Evolutionary conservation across 148 eudicot genomes (phyloP), one percentile per base, ranked within the genome.

Genomic region (Vaccinium myrtillus): DNA sequence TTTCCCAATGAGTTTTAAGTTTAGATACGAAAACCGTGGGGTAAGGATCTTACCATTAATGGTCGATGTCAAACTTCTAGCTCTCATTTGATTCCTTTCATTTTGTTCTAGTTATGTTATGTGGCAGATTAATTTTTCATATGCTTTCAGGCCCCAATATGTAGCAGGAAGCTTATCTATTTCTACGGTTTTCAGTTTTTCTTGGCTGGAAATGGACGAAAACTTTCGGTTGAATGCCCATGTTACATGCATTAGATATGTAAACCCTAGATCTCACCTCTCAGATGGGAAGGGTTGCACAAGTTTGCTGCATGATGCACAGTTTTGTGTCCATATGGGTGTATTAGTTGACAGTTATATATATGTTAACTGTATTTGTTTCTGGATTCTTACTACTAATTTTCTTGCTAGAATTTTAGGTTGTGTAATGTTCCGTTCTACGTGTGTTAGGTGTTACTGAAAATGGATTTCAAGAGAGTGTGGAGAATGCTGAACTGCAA

Each of bases 381-480:
- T 56, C 48, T 79, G 51, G 18, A 58, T 58, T 32, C 16, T 11
- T 4, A 58, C 5, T 12, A 4, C 50, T 32, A 79, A 32, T 18
- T 79, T 58, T 56, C 58, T 58, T 79, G 27, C 25, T 19, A 8
- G 25, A 50, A 19, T 19, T 46, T 18, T 21, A 19, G 21, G 23
- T 18, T 30, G 8, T 71, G 75, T 71, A 1, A 15, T 36, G 39
- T 73, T 7, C 6, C 3, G 14, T 51, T 15, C 25, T 53, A 13
- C 53, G 2, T 18, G 4, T 36, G 25, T 56, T 74, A 61, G 70
- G 84, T 84, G 93, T 83, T 12, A 78, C 78, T 80, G 90, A 88
- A 85, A 93, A 91, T 83, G 94, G 94, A 69, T 85, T 88, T 83
- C 86, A 89, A 86, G 56, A 85, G 61, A 90, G 81, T 61, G 87